Evolutionary conservation across 345 rosid species (phyloP).

Genomic region (Citrus inodora): DNA sequence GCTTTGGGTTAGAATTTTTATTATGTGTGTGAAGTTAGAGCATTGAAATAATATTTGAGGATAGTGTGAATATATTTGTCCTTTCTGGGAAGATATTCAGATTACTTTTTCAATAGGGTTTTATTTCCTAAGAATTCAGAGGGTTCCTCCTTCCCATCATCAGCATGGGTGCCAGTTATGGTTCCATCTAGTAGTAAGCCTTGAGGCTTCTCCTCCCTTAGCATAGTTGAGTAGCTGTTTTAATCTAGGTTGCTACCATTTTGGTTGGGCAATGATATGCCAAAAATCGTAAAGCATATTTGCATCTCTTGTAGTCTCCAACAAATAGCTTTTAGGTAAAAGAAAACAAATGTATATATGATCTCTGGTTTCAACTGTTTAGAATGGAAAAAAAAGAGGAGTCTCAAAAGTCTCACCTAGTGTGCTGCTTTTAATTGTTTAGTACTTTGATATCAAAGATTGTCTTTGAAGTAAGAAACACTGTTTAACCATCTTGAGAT

Average conservation of each 20-base stretch:
- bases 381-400: not conserved
- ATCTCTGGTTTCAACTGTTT: not conserved
- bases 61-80: not conserved
- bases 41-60: not conserved
- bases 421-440: not conserved
- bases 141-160: not conserved
- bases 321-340: not conserved
- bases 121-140: not conserved
- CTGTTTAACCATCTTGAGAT: not conserved
- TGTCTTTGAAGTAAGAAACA: not conserved
- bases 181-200: not conserved
- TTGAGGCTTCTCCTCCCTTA: not conserved
- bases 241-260: not conserved
- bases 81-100: not conserved
- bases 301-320: not conserved
- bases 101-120: not conserved
- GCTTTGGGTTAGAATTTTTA: not conserved
- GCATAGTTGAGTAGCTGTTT: not conserved
- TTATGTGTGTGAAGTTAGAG: not conserved
- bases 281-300: not conserved
- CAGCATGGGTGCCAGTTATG: not conserved
- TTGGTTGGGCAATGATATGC: not conserved
- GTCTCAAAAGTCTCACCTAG: not conserved
- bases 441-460: not conserved
- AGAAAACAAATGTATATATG: not conserved